These are phyloP conservation scores for Saccharomyces kudriavzevii DNA, from an alignment of 805 yeast species.

Conservation along the genomic window DNA sequence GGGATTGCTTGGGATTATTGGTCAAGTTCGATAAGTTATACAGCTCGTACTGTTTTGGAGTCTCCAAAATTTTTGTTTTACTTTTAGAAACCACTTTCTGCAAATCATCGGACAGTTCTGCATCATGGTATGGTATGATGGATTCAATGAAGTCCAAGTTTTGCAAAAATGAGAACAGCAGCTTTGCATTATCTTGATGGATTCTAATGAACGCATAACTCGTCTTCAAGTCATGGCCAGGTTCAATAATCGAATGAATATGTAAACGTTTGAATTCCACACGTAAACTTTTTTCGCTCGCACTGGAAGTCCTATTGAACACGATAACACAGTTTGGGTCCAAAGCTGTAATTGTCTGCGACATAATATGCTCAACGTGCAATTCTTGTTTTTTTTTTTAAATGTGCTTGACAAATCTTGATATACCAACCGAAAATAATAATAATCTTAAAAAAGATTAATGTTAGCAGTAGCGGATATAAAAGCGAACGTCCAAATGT, in stretches of 20 bases:
- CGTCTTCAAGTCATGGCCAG: constrained; percentile 14
- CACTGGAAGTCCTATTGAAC: constrained; percentile 12
- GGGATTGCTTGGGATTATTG: constrained; percentile 38
- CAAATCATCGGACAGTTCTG: background rate
- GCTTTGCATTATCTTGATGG: background rate
- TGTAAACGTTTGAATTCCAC: constrained; percentile 17
- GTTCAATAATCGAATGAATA: constrained; percentile 13
- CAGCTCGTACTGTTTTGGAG: constrained; percentile 32
- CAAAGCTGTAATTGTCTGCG: constrained; percentile 3
- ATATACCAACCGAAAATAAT: background rate
- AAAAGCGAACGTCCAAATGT: background rate
- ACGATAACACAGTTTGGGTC: constrained; percentile 19
- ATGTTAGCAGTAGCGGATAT: background rate
- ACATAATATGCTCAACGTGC: background rate
- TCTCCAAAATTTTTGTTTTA: constrained; percentile 6
- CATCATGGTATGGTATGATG: constrained; percentile 9
- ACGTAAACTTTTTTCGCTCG: constrained; percentile 13
- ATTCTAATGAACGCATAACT: constrained; percentile 17
- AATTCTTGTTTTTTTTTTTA: background rate
- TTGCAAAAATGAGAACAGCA: background rate
- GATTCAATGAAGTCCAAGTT: constrained; percentile 6
- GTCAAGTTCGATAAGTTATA: constrained; percentile 26
- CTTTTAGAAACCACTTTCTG: constrained; percentile 20
- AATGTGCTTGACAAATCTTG: background rate
- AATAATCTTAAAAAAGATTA: background rate